These are phyloP conservation scores for Parvularia atlantis DNA, from an alignment of 78 protist genomes.

Conservation along the genomic window DNA sequence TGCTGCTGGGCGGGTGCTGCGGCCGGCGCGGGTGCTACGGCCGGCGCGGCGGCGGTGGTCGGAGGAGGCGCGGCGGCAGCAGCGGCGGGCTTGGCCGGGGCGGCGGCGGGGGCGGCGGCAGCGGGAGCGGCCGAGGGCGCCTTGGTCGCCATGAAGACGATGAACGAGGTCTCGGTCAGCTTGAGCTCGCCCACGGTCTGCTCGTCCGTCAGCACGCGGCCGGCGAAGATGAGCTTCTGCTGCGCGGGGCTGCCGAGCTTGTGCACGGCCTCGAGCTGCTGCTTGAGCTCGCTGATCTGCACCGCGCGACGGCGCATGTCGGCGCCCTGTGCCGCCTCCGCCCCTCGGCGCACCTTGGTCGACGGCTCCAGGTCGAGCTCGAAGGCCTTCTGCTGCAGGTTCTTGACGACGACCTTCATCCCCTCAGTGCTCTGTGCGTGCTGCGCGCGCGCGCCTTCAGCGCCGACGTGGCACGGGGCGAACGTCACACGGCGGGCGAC, in stretches of 20 bases:
- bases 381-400: slow-evolving; percentile 10
- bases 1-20: slow-evolving; percentile 14
- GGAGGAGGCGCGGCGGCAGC: slow-evolving; percentile 23
- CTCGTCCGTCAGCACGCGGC: slow-evolving; percentile 44
- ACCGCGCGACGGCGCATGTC: background rate
- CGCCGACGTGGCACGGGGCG: too few species aligned
- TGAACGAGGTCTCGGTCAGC: slow-evolving; percentile 36
- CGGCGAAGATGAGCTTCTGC: slow-evolving; percentile 59
- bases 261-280: slow-evolving; percentile 26
- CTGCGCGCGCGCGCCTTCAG: too few species aligned
- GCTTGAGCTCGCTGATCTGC: slow-evolving; percentile 41
- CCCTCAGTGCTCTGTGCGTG: too few species aligned
- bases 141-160: slow-evolving; percentile 59
- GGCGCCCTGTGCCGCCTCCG: background rate
- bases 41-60: slow-evolving; percentile 26
- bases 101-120: slow-evolving; percentile 24
- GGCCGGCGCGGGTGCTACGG: slow-evolving; percentile 26
- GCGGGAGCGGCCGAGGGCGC: background rate
- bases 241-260: slow-evolving; percentile 9
- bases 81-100: slow-evolving; percentile 35
- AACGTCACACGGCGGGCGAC: too few species aligned
- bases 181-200: slow-evolving; percentile 10
- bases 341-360: slow-evolving; percentile 2
- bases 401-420: slow-evolving; percentile 24
- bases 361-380: slow-evolving; percentile 3